Evolutionary conservation across 1,139 yeast genomes (phyloP).

Genomic region (Schwanniomyces etchellsii): DNA sequence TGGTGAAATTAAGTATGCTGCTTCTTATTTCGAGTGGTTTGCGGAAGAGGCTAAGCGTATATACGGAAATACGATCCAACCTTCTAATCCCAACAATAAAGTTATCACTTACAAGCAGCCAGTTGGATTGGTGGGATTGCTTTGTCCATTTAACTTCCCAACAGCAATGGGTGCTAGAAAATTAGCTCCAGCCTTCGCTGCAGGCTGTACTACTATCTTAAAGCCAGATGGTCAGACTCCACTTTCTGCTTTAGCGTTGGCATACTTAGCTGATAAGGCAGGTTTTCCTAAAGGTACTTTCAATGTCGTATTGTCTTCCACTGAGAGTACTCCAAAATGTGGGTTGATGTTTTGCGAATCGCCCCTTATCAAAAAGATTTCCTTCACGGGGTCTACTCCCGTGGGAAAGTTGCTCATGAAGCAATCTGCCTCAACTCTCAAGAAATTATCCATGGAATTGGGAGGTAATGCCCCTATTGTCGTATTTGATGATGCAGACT

Average conservation of each 20-base stretch:
- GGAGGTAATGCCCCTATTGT: constrained; percentile 52
- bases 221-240: constrained; percentile 46
- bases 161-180: constrained; percentile 46
- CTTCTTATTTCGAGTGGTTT: constrained; percentile 42
- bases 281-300: constrained; percentile 42
- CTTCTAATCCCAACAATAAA: constrained; percentile 32
- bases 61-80: constrained; percentile 39
- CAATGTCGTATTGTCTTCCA: constrained; percentile 34
- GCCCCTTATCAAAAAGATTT: constrained; percentile 39
- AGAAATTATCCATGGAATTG: constrained; percentile 46
- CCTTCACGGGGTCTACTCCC: constrained; percentile 56
- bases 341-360: constrained; percentile 33
- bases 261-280: constrained; percentile 38
- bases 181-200: constrained; percentile 46
- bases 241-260: constrained; percentile 38
- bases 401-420: constrained; percentile 49
- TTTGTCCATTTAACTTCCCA: constrained; percentile 47
- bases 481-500: constrained; percentile 43
- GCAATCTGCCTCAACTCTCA: constrained; percentile 40
- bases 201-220: constrained; percentile 42
- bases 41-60: constrained; percentile 38
- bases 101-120: constrained; percentile 41
- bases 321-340: constrained; percentile 29
- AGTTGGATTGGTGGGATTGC: constrained; percentile 43
- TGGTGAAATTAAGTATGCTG: constrained; percentile 40